A percentile compares a stretch with the other conserved stretches of the same genome.
phyloP scores from a whole-genome alignment of 2,329 filamentous ascomycete genomes.

The Ascocoryne sarcoides region DNA sequence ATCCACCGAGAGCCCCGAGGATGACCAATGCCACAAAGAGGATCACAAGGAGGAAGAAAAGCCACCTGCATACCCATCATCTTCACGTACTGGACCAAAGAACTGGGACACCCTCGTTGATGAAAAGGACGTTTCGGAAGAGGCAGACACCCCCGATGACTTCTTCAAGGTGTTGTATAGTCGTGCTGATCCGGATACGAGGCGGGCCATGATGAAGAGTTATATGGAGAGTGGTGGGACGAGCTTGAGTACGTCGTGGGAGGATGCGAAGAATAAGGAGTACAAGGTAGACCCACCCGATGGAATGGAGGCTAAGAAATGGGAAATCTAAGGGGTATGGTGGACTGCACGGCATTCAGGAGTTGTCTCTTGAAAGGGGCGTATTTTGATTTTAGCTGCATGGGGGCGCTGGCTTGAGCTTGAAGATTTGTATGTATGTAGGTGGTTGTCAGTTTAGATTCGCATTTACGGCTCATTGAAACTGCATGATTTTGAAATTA shows the following conservation, averaged over 20 bases:
- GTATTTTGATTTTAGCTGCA: too few species aligned
- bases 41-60: constrained; percentile 17
- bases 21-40: constrained; percentile 11
- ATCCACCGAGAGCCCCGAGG: constrained; percentile 10
- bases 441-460: too few species aligned
- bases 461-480: too few species aligned
- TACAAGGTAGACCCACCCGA: constrained; percentile 69
- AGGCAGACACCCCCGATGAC: constrained; percentile 58
- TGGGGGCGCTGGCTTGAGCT: too few species aligned
- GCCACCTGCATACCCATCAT: constrained; percentile 70
- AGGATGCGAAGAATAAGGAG: constrained; percentile 61
- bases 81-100: constrained; percentile 73
- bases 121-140: constrained; percentile 45
- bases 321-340: constrained; percentile 34
- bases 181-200: constrained; percentile 66
- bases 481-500: too few species aligned
- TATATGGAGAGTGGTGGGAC: constrained; percentile 93
- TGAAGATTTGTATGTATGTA: too few species aligned
- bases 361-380: too few species aligned
- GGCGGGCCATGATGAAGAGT: constrained; percentile 95
- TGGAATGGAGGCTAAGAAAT: constrained; percentile 69
- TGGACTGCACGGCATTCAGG: too few species aligned
- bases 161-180: constrained; percentile 93
- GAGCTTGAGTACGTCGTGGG: constrained; percentile 85
- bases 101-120: constrained; percentile 78